Evolutionary conservation across 108 stramenopile genomes (phyloP), one percentile per base, ranked within the genome.

Genomic region (Conticribra weissflogii): DNA sequence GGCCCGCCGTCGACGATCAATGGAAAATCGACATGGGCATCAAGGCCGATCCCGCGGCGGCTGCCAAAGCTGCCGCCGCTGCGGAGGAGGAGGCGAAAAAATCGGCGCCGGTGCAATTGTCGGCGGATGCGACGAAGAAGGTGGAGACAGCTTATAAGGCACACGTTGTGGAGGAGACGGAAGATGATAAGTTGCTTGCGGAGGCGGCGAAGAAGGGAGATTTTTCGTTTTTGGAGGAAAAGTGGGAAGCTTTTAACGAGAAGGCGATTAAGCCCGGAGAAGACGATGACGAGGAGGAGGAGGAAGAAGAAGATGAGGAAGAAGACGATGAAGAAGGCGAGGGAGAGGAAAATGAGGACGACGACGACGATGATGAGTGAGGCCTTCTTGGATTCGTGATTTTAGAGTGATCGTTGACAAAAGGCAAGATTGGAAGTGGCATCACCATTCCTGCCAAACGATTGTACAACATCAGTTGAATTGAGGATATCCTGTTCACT

Each of bases 1-100:
- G 81, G 81, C 84, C 84, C 1, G 84, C 84, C 28, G 74, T 85
- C 0, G 74, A 78, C 41, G 81, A 82, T 48, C 69, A 66, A 24
- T 82, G 77, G 67, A 85, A 85, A 50, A 69, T 79, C 15, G 16
- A 31, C 7, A 63, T 82, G 56, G 84, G 84, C 14, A 18, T 85
- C 17, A 70, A 73, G 67, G 61, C 70, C 8, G 77, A 81, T 64
- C 72, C 78, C 0, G 59, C 81, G 32, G 57, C 75, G 15, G 75
- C 72, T 17, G 63, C 61, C 44, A 74, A 74, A 31, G 74, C 75
- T 1, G 52, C 59, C 33, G 60, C 51, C 2, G 68, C 64, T 18
- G 36, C 59, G 4, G 53, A 17, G 0, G 67, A 57, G 24, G 62
- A 51, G 33, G 33, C 50, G 17, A 25, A 51, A 0, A 24, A 57